These are phyloP conservation scores for Talaromyces funiculosus DNA, from an alignment of 2,329 filamentous ascomycete genomes.

Conservation along the genomic window DNA sequence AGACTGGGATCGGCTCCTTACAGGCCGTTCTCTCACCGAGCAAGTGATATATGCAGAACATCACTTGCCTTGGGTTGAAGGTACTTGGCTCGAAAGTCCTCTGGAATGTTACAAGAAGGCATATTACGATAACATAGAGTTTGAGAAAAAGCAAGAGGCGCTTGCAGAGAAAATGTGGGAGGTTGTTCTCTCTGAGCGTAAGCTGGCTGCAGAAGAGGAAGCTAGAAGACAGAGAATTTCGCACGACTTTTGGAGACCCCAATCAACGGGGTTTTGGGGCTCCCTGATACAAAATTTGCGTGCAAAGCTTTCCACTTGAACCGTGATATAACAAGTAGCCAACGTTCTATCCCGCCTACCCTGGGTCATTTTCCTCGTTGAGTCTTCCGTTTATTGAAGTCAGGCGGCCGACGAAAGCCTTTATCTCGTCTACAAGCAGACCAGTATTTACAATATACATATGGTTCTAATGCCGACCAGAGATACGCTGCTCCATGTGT, in stretches of 20 bases:
- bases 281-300: neutral
- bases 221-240: conserved; percentile 8
- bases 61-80: conserved; percentile 7
- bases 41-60: neutral
- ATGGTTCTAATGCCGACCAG: neutral
- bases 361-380: neutral
- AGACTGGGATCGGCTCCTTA: conserved; percentile 35
- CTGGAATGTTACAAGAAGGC: conserved; percentile 19
- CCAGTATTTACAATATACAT: neutral
- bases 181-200: conserved; percentile 35
- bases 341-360: neutral
- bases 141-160: conserved; percentile 24
- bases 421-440: neutral
- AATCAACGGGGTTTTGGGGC: neutral
- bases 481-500: neutral
- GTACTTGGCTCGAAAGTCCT: conserved; percentile 23
- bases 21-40: conserved; percentile 1
- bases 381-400: neutral
- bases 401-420: neutral
- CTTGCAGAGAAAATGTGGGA: conserved; percentile 35
- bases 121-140: conserved; percentile 15
- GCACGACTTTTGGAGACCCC: neutral
- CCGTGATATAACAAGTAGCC: neutral
- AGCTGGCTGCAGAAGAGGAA: conserved; percentile 26
- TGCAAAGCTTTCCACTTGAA: neutral